A percentile compares a stretch with the other conserved stretches of the same genome.
Conservation (phyloP, 2,329 filamentous ascomycete species). For the Penicillium sp. region DNA sequence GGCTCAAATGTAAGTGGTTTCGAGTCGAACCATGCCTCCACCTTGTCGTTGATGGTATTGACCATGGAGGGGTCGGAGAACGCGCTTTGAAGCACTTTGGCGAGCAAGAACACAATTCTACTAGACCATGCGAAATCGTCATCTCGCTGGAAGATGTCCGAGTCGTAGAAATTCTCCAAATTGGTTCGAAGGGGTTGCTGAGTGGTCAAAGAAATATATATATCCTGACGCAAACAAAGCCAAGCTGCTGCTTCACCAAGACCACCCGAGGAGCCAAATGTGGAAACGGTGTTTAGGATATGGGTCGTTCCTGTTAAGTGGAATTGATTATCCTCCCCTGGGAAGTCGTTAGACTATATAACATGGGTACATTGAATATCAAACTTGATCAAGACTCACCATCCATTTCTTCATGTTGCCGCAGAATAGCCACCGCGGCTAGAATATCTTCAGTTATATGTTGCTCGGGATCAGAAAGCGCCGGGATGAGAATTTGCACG, state of each 20-base stretch:
- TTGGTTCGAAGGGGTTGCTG: slow-evolving; percentile 35
- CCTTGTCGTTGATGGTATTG: slow-evolving; percentile 9
- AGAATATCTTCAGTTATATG: slow-evolving; percentile 32
- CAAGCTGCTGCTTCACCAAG: slow-evolving; percentile 42
- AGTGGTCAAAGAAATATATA: slow-evolving; percentile 38
- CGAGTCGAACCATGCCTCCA: slow-evolving; percentile 22
- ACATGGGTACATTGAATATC: background rate
- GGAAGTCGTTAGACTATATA: background rate
- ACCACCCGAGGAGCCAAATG: slow-evolving; percentile 40
- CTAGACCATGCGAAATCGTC: slow-evolving; percentile 41
- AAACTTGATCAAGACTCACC: slow-evolving; percentile 9
- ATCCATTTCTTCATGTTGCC: slow-evolving; percentile 39
- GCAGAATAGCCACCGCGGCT: slow-evolving; percentile 34
- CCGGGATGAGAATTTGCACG: slow-evolving; percentile 35
- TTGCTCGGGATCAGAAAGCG: slow-evolving; percentile 27
- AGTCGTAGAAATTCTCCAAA: slow-evolving; percentile 36
- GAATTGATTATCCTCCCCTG: slow-evolving; percentile 34
- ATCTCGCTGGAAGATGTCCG: slow-evolving; percentile 31
- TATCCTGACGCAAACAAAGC: slow-evolving; percentile 41
- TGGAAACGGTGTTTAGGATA: slow-evolving; percentile 39
- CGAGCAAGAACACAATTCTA: slow-evolving; percentile 37
- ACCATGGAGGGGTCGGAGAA: slow-evolving; percentile 9
- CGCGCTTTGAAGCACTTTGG: slow-evolving; percentile 28
- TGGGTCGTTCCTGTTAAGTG: slow-evolving; percentile 38
- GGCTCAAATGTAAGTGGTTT: slow-evolving; percentile 31